Percentiles rank a stretch among this genome's conserved stretches.
Conservation (phyloP, 257 asterid species). For the Verbena officinalis region DNA sequence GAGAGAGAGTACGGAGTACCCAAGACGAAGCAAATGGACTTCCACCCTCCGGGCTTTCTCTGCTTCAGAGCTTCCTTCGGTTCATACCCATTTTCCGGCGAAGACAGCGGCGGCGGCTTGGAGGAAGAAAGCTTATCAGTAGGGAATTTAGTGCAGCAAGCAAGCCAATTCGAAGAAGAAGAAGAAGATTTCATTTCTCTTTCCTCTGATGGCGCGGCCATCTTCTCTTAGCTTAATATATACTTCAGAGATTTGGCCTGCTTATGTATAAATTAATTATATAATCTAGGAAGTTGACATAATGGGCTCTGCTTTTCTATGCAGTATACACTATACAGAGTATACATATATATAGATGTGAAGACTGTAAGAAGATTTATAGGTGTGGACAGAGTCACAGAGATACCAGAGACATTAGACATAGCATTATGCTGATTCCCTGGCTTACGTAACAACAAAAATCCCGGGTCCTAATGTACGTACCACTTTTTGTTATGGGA, state of each 20-base stretch:
- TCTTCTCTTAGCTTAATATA: conserved; percentile 17
- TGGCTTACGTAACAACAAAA: conserved; percentile 23
- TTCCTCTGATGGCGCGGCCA: conserved; percentile 30
- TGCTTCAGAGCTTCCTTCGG: conserved; percentile 14
- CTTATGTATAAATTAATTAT: too few species aligned
- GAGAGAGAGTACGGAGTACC: conserved; percentile 48
- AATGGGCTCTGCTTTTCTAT: not conserved
- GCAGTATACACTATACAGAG: not conserved
- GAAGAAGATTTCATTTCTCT: conserved; percentile 21
- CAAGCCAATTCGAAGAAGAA: conserved; percentile 44
- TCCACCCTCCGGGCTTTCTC: conserved; percentile 72
- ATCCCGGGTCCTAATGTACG: not conserved
- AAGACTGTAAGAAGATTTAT: not conserved
- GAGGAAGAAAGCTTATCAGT: conserved; percentile 20
- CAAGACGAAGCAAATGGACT: conserved; percentile 68
- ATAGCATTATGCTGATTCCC: conserved; percentile 8
- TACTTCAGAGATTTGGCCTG: not conserved
- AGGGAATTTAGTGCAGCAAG: conserved; percentile 34
- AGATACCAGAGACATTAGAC: too few species aligned
- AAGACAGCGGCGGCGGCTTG: conserved; percentile 38
- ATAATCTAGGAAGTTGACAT: too few species aligned
- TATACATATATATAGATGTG: not conserved
- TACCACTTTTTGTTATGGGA: too few species aligned
- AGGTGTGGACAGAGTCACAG: not conserved
- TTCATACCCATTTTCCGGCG: conserved; percentile 44